Base-by-base conservation (phyloP, 805 yeast genomes). In the Helenozyma baotianmanensis region DNA sequence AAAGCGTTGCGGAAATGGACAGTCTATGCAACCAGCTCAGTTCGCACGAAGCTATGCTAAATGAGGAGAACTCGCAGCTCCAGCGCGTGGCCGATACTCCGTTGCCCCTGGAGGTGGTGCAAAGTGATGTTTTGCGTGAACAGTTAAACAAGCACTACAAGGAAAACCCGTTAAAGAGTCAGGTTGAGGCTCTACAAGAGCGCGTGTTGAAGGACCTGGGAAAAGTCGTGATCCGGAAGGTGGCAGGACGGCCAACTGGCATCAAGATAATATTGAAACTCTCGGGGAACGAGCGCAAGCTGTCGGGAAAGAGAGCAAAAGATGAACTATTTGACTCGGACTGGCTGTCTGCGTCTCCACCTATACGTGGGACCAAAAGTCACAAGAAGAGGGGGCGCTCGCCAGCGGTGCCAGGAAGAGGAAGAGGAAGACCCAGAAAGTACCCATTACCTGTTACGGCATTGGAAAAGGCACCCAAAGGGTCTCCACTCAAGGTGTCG, bases 121-220 rank as follows among this genome's bases (percentile, higher is more conserved):
- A 29, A 10, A 36, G 33, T n/a, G 30, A 38, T 29, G 40, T 39
- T 14, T 49, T 65, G 11, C 43, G 64, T 23, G 45, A 47, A 23
- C 59, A 60, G 37, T 49, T 66, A 14, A 52, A 41, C 17, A 39
- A 50, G 6, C 71, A 66, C 40, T 66, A 66, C 39, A 39, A 44
- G 12, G 45, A 51, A 23, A 39, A 59, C 30, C 71, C 71, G 2
- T 48, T 65, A 22, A 36, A 39, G 4, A 64, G 70, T 6, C 70
- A 62, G 36, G 48, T 43, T 12, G 70, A 64, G 36, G 69, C 70
- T 2, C 45, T 61, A 22, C 62, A 56, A 28, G 50, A 48, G 30
- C 38, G 45, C 6, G 39, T 40, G 9, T 25, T 45, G 25, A 25
- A 38, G 15, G 36, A 40, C 11, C 45, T 27, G 43, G 36, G 42